These are phyloP conservation scores for Penicillium janthinellum DNA, from an alignment of 2,329 filamentous ascomycete species.

Conservation along the genomic window DNA sequence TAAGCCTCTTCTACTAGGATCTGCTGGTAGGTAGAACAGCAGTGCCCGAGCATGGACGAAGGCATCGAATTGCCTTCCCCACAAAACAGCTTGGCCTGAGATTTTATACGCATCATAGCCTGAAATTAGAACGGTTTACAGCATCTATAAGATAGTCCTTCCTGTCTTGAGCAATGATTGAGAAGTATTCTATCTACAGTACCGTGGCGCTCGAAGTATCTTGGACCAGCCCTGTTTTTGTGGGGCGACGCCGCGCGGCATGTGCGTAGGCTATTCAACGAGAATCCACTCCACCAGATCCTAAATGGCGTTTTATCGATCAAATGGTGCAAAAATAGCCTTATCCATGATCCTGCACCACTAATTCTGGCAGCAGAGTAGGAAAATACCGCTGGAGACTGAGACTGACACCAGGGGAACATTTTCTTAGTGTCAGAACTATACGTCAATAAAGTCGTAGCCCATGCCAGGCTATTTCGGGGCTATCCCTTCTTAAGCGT, in stretches of 20 bases:
- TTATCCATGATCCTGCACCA: background rate
- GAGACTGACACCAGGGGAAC: background rate
- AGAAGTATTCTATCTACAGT: background rate
- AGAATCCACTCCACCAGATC: background rate
- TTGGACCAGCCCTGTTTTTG: slow-evolving; percentile 5
- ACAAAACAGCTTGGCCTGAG: background rate
- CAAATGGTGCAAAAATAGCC: slow-evolving; percentile 4
- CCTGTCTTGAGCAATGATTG: background rate
- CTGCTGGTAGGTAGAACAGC: background rate
- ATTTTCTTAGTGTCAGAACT: background rate
- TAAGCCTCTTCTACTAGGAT: no score
- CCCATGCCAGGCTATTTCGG: background rate
- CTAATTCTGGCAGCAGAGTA: background rate
- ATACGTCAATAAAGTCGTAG: background rate
- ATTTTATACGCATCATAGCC: no score
- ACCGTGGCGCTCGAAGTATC: background rate
- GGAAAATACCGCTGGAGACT: background rate
- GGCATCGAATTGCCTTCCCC: background rate
- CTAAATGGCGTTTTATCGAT: background rate
- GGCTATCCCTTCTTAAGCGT: background rate
- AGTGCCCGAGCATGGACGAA: background rate
- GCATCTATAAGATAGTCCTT: no score
- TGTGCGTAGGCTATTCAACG: slow-evolving; percentile 11
- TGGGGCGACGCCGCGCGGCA: slow-evolving; percentile 20
- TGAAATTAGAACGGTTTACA: no score